A percentile compares a stretch with the other conserved stretches of the same genome.
phyloP scores from a whole-genome alignment of 352 stramenopile species.

The Globisporangium lucens region DNA sequence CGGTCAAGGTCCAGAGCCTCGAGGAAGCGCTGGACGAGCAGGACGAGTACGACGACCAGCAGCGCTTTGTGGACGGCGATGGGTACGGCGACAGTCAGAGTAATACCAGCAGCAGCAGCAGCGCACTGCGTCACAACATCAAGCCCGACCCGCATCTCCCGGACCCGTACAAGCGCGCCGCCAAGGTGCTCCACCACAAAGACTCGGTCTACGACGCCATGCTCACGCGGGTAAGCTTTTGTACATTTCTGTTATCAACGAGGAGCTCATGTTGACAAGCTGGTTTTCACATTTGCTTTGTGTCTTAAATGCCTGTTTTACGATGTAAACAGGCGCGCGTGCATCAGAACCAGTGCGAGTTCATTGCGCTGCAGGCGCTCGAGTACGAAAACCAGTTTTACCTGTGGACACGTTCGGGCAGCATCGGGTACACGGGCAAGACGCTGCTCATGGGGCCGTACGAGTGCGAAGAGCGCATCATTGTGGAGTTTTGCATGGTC shows the following conservation, averaged over 20 bases:
- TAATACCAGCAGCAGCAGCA: conserved; percentile 12
- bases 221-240: conserved; percentile 43
- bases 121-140: conserved; percentile 23
- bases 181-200: conserved; percentile 36
- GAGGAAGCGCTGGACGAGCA: conserved; percentile 24
- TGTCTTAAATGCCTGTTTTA: background rate
- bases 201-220: conserved; percentile 55
- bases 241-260: no score
- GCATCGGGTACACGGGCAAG: conserved; percentile 44
- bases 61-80: conserved; percentile 11
- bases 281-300: no score
- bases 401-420: conserved; percentile 48
- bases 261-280: no score
- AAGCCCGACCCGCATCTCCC: conserved; percentile 54
- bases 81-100: background rate
- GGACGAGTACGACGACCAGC: conserved; percentile 17
- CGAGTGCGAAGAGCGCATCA: conserved; percentile 28
- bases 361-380: conserved; percentile 60
- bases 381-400: conserved; percentile 44
- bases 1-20: conserved; percentile 35
- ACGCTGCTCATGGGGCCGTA: conserved; percentile 45
- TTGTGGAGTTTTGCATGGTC: conserved; percentile 42
- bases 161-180: conserved; percentile 33
- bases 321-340: conserved; percentile 39
- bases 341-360: conserved; percentile 62